Base-by-base conservation (phyloP, 2,329 filamentous ascomycete species). In the Colletotrichum destructivum region DNA sequence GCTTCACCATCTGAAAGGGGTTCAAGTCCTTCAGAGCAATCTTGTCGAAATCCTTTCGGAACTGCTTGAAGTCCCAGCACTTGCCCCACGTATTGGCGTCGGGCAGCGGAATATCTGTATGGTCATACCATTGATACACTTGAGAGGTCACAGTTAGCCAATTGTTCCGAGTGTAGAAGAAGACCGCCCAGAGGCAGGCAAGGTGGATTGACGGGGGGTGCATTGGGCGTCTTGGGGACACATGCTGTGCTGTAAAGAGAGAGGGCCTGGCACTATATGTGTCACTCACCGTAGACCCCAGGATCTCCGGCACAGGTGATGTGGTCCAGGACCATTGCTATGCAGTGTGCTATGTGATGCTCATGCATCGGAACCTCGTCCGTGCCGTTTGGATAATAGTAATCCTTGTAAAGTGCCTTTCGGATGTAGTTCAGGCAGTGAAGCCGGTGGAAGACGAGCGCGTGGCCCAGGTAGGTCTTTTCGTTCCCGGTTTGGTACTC, bases 1-100 rank as follows among this genome's bases (percentile, higher is more conserved):
- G 64, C 47, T 67, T 67, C 7, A 21, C n/a, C 40, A 67, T 23
- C 11, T 62, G 9, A 47, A 62, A 38, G 26, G 64, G 64, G n/a
- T 44, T 62, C 15, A 67, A 44, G 38, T 67, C 44, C 26, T 38
- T 62, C 13, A 67, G n/a, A 54, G 56, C 64, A 40, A 67, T 55
- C 13, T 55, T 62, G 40, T 67, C 64, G 40, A 62, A 67, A 2
- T 62, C 35, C 12, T 62, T 46, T 11, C 56, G 64, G 13, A 67
- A 67, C 7, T 21, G 23, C 31, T 9, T 23, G 9, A 67, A 67
- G 12, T 67, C 64, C 64, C 64, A 67, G 47, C 64, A 67, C 40
- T 67, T 67, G 18, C 64, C 64, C 64, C 64, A 62, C 11, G 64
- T 67, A 31, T 67, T 67, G 38, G 56, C 64, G 47, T 67, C 64